Percentiles rank a stretch among this genome's conserved stretches.
These are phyloP conservation scores for Luffa aegyptiaca DNA, from an alignment of 306 rosid genomes.

Conservation along the genomic window DNA sequence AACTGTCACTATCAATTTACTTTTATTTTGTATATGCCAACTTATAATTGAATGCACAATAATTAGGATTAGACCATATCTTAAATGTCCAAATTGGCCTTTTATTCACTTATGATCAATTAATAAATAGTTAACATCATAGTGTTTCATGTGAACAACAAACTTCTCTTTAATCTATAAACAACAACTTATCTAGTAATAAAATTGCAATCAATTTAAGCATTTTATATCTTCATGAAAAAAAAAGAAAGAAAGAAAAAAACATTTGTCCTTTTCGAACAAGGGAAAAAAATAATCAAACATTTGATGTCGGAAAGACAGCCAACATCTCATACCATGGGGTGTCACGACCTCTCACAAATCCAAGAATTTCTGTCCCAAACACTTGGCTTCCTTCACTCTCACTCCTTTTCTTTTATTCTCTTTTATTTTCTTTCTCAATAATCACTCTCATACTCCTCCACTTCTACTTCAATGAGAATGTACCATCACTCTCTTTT, in stretches of 20 bases:
- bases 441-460: background rate
- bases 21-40: background rate
- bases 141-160: background rate
- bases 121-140: background rate
- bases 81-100: background rate
- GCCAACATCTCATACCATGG: background rate
- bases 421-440: background rate
- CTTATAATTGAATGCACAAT: background rate
- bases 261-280: background rate
- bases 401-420: background rate
- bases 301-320: background rate
- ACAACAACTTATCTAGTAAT: background rate
- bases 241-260: background rate
- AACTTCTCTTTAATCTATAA: background rate
- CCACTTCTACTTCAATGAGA: background rate
- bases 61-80: background rate
- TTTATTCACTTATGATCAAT: background rate
- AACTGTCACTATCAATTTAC: background rate
- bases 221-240: background rate
- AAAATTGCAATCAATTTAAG: background rate
- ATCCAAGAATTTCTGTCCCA: conserved; percentile 9
- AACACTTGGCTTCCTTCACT: background rate
- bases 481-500: background rate
- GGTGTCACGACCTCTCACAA: background rate
- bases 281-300: background rate